Base-by-base conservation (phyloP, 2,329 filamentous ascomycete genomes). In the Scedosporium boydii region DNA sequence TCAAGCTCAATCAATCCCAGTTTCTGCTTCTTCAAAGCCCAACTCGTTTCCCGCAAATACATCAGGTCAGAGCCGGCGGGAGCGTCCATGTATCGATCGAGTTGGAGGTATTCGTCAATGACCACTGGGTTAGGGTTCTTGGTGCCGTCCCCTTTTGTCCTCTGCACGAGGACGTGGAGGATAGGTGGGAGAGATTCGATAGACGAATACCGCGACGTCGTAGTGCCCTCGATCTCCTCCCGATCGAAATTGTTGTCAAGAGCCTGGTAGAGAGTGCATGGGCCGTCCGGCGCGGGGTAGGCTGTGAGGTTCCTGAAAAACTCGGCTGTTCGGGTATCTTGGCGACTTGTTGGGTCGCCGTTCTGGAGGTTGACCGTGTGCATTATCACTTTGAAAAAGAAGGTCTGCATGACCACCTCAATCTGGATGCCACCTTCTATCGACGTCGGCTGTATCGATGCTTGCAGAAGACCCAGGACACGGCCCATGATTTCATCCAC, bases 401-500 rank as follows among this genome's bases (percentile, higher is more conserved):
- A 86, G 0, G 82, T 82, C 71, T 90, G 79, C 74, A 91, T 91
- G 65, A 96, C 85, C 63, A 85, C 81, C 71, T 98, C 95, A 21
- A 87, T 76, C 73, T 97, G 93, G 66, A 96, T 88, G 6, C 81
- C 76, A 63, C 77, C 73, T 64, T 90, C 85, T 41, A 83, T 77
- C 3, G 82, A 83, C n/a, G 82, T 82, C 5, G 91, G 84, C 63
- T 83, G 87, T 70, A 98, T 93, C 2, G 93, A 93, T 60, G 90
- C 92, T 69, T 95, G 90, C n/a, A 97, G 80, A 59, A 95, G 89
- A 70, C 93, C 92, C 63, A 97, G 85, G 27, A 96, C 90, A 69
- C 93, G 95, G 63, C 91, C 91, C 77, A 97, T 93, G 56, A 97
- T 93, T 74, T 99, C 95, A 12, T 92, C 92, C 4, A 97, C 93